Evolutionary conservation across 208 protist genomes (phyloP), one percentile per base, ranked within the genome.

Genomic region (Leishmania braziliensis): DNA sequence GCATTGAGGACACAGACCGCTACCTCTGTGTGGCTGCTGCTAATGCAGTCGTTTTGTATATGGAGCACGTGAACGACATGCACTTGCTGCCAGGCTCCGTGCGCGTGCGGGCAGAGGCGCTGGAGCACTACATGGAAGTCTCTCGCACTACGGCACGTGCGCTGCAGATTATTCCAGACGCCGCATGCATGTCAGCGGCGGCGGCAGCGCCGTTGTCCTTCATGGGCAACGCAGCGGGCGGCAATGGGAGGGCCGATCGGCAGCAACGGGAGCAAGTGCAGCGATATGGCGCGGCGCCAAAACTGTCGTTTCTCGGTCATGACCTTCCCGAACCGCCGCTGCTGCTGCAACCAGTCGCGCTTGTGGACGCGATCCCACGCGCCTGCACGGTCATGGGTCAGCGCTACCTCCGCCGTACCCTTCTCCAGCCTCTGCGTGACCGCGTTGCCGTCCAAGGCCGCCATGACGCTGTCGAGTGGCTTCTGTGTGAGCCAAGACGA

Each of bases 21-120:
- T 97, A 97, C 71, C 86, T 97, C 16, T 94, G 91, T 79, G 84
- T 95, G 23, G 92, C 94, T 0, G 92, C 94, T 0, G 92, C 92
- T 3, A 92, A 95, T 72, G 94, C 94, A 5, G 78, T 97, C 9
- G 81, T 97, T 29, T 71, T 88, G 73, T 96, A 93, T 68, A 80
- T 97, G 82, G 92, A 97, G 76, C 79, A 87, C 60, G 87, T 90
- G 23, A 90, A 93, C 77, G 91, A 93, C 75, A 92, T 92, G 83
- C 85, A 88, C 60, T 77, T 95, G n/a, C 84, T 92, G 29, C 91
- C 94, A 54, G 85, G 88, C 43, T 89, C 94, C 12, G 82, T 97
- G 78, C 90, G 88, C 3, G 87, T 97, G 43, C 84, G 87, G 71
- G 90, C 88, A 39, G 80, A 96, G 63, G 78, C 84, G 26, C 89